Conservation (phyloP, 192 early-diverging fungal genomes). For the Backusella parvicylindrica region DNA sequence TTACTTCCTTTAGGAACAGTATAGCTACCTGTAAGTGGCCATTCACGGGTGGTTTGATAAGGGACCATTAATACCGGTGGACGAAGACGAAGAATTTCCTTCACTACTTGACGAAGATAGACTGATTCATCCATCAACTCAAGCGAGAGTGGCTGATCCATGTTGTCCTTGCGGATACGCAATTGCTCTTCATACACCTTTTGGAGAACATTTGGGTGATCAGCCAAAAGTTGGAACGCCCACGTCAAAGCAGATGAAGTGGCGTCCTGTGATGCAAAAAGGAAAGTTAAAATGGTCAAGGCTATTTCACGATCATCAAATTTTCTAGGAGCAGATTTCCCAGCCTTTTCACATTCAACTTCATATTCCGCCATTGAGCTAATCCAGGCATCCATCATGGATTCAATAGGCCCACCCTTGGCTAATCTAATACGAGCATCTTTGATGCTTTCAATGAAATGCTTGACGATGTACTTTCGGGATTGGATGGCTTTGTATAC, state of each 20-base stretch:
- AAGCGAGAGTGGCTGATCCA: slow-evolving; percentile 5
- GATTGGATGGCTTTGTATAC: slow-evolving; percentile 40
- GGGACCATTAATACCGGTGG: slow-evolving; percentile 42
- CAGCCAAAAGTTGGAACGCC: slow-evolving; percentile 43
- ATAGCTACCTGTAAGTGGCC: slow-evolving; percentile 26
- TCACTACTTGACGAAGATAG: slow-evolving; percentile 38
- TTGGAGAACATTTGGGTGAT: slow-evolving; percentile 39
- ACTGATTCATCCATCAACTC: slow-evolving; percentile 33
- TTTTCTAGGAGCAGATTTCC: slow-evolving; percentile 20
- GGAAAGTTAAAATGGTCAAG: slow-evolving; percentile 41
- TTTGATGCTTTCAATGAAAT: slow-evolving; percentile 37
- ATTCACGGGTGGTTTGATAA: slow-evolving; percentile 34
- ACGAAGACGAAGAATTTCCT: slow-evolving; percentile 35
- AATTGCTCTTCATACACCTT: slow-evolving; percentile 33
- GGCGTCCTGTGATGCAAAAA: slow-evolving; percentile 45
- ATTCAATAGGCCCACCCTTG: slow-evolving; percentile 20
- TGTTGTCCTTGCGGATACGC: slow-evolving; percentile 15
- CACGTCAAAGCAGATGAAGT: slow-evolving; percentile 43
- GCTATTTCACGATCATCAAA: slow-evolving; percentile 40
- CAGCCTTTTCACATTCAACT: slow-evolving; percentile 12
- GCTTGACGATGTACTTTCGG: slow-evolving; percentile 40
- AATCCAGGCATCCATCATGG: slow-evolving; percentile 43
- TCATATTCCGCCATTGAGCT: slow-evolving; percentile 28
- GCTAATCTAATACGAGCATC: slow-evolving; percentile 30
- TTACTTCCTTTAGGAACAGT: slow-evolving; percentile 33